Evolutionary conservation across 2,329 filamentous ascomycete genomes (phyloP), one percentile per base, ranked within the genome.

Genomic region (Botryosphaeria dothidea): DNA sequence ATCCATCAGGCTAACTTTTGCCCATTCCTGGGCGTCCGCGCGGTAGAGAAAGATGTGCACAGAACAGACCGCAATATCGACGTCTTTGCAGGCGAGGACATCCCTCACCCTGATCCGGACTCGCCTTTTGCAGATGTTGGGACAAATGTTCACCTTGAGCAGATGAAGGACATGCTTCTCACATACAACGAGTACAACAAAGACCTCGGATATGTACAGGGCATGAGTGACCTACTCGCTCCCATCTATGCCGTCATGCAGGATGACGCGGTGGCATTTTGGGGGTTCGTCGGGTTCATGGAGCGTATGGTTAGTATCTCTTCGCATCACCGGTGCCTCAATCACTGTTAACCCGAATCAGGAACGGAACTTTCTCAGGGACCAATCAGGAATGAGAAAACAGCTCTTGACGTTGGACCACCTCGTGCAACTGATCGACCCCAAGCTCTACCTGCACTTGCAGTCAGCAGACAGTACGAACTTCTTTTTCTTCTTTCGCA

Each of bases 401-500:
- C 96, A 99, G 77, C 88, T 99, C 3, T 83, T 92, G 43, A 93
- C 94, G 0, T 87, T 99, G 3, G 93, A 99, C 74, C 93, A 99
- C 69, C 88, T 99, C 0, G 93, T 98, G 13, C 93, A 96, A 74
- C 92, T 99, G 65, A 93, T 99, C 88, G 95, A 99, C 70, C 95
- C 96, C 0, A 91, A 93, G 74, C 87, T 99, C 7, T 98, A 97
- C 78, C 84, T 91, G 1, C 95, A 99, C 72, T 86, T 99, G 0
- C 88, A 96, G 76, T 89, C 86, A 17, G 92, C 93, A 21, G 96
- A 99, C 72, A 96, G 91, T 73, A 99, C 95, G 25, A 99, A 99
- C 77, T 99, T 99, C 79, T 99, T 99, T 80, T 99, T 99, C 83
- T 98, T 99, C 83, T 99, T 98, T 86, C 91, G 95, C 66, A 98